Evolutionary conservation across 176 grass and related monocot genomes (phyloP), one percentile per base, ranked within the genome.

Genomic region (Avena atlantica): DNA sequence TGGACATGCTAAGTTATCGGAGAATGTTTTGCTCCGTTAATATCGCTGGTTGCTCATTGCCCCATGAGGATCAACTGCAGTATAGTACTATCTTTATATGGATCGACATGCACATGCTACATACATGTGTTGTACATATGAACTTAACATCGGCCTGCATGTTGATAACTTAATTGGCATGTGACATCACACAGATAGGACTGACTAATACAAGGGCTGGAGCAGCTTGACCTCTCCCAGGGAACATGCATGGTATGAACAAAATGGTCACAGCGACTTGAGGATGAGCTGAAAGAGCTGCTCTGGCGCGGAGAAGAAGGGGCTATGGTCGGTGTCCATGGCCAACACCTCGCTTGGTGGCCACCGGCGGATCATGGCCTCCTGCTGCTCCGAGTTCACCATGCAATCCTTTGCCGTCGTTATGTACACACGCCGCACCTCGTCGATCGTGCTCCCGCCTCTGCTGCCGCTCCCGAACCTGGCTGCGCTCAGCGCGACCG

Each of bases 291-390:
- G 6, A 10, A 57, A 69, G 25, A 90, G 86, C 45, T 17, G 70
- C 40, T 52, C 53, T 0, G 88, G 83, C 1, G 88, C 91, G 0
- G 86, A 90, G 74, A 90, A 88, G 88, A 93, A 93, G 25, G 92
- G 92, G 36, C 79, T 91, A 60, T 91, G 92, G 70, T 93, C 92
- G 9, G 74, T 83, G 64, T 90, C 78, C 36, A 88, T 86, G 23
- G 12, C 66, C 68, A 80, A 6, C 79, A 91, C 86, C 47, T 89
- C 40, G 0, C 56, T 65, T 1, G 89, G 89, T 1, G 81, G 92
- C 92, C 89, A 91, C 17, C 87, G 74, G 1, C 70, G 19, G 55
- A 94, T 87, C 92, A 94, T 91, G 12, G 80, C 84, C 29, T 91
- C 89, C 78, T 94, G 92, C 87, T 94, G 87, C 72, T 83, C 73